Conservation (phyloP, 1,284 basidiomycete genomes). For the Takashimella koratensis region DNA sequence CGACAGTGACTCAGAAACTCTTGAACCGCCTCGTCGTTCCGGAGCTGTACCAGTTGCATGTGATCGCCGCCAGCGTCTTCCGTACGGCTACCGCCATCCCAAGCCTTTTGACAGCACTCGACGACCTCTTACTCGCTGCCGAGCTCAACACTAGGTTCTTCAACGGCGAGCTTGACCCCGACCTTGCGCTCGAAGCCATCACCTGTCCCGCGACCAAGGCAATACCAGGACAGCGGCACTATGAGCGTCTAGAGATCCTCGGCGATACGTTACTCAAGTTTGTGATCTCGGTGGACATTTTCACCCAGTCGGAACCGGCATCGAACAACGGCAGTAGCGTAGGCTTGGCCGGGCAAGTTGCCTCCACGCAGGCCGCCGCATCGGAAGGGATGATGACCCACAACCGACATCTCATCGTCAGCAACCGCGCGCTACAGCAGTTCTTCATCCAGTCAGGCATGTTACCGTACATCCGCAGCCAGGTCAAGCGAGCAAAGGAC, state of each 20-base stretch:
- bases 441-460: slow-evolving; percentile 22
- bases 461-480: slow-evolving; percentile 29
- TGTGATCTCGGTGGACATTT: slow-evolving; percentile 22
- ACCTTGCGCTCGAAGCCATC: slow-evolving; percentile 23
- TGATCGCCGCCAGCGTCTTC: slow-evolving; percentile 23
- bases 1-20: not conserved
- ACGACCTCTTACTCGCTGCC: slow-evolving; percentile 26
- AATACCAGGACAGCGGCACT: slow-evolving; percentile 12
- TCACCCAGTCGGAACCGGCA: not conserved
- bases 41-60: slow-evolving; percentile 21
- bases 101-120: slow-evolving; percentile 16
- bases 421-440: slow-evolving; percentile 25
- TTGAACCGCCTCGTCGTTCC: slow-evolving; percentile 15
- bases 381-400: slow-evolving; percentile 14
- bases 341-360: too few species aligned
- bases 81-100: slow-evolving; percentile 27
- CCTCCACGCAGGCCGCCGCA: not conserved
- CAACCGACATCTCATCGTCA: slow-evolving; percentile 24
- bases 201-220: slow-evolving; percentile 12
- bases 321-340: not conserved
- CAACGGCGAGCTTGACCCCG: slow-evolving; percentile 5
- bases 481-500: slow-evolving; percentile 14
- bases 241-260: slow-evolving; percentile 42
- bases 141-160: slow-evolving; percentile 19
- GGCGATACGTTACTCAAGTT: slow-evolving; percentile 42